These are phyloP conservation scores for Coemansia sp. DNA, from an alignment of 192 early-diverging fungal genomes.

Conservation along the genomic window DNA sequence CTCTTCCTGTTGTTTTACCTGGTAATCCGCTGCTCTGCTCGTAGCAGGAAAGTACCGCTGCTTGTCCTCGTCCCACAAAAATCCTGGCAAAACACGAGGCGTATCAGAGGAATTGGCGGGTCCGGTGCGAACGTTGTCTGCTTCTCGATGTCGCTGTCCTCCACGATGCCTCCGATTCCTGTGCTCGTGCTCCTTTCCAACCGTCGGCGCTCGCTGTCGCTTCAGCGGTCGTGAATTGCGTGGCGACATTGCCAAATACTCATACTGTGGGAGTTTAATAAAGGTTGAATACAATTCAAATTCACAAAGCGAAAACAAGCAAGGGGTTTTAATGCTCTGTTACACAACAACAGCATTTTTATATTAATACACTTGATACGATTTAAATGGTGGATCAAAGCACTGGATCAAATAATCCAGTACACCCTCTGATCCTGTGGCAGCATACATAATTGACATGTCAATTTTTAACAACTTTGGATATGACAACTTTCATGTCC, in stretches of 20 bases:
- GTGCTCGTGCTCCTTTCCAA: background rate
- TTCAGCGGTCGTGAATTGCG: conserved; percentile 3
- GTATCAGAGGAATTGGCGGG: background rate
- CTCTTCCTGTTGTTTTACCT: conserved; percentile 20
- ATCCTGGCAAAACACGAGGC: conserved; percentile 33
- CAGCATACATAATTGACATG: no score
- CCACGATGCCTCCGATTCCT: background rate
- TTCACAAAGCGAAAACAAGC: no score
- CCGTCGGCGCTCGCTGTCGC: background rate
- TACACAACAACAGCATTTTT: no score
- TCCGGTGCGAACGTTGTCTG: background rate
- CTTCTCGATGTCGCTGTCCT: background rate
- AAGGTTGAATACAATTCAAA: no score
- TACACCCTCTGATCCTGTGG: no score
- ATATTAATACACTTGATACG: no score
- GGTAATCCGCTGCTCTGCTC: conserved; percentile 27
- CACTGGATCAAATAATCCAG: no score
- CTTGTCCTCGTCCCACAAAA: conserved; percentile 45
- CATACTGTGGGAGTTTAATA: background rate
- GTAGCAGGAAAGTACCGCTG: conserved; percentile 37
- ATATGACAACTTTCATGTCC: no score
- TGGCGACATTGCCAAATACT: background rate
- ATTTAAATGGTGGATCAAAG: no score
- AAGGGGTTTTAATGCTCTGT: no score
- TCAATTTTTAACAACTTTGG: no score